These are phyloP conservation scores for Cymbomonas tetramitiformis DNA, from an alignment of 139 green algal genomes.

Conservation along the genomic window DNA sequence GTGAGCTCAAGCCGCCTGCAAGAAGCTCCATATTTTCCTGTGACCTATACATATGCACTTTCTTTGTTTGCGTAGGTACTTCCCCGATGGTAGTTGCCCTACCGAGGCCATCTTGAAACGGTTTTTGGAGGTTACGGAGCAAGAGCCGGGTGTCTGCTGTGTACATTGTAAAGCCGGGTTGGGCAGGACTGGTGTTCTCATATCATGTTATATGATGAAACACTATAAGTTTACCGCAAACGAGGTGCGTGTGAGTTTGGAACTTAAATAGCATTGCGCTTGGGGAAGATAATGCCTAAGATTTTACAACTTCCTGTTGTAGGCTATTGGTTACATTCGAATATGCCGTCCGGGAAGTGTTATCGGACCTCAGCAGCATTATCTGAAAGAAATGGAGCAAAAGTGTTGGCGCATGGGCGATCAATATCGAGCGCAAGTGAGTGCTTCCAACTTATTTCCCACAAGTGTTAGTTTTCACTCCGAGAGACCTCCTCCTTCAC, in stretches of 20 bases:
- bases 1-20: no score
- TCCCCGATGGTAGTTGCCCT: constrained; percentile 66
- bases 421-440: constrained; percentile 18
- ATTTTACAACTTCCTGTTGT: no score
- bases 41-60: no score
- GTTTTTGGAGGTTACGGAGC: constrained; percentile 64
- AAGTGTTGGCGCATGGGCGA: constrained; percentile 38
- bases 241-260: constrained; percentile 3
- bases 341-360: constrained; percentile 70
- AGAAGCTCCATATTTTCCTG: no score
- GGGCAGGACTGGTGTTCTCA: constrained; percentile 77
- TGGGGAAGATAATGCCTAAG: no score
- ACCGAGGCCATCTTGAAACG: constrained; percentile 47
- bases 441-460: constrained; percentile 1
- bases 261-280: no score
- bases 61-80: no score
- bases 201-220: constrained; percentile 85
- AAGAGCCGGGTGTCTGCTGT: constrained; percentile 48
- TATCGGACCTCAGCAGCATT: constrained; percentile 85
- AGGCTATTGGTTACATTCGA: constrained; percentile 85
- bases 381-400: constrained; percentile 46
- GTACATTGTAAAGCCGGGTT: constrained; percentile 90
- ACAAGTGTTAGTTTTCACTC: neutral
- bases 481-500: neutral
- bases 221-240: constrained; percentile 54